phyloP scores from a whole-genome alignment of 805 yeast genomes.

The Candida argentea region DNA sequence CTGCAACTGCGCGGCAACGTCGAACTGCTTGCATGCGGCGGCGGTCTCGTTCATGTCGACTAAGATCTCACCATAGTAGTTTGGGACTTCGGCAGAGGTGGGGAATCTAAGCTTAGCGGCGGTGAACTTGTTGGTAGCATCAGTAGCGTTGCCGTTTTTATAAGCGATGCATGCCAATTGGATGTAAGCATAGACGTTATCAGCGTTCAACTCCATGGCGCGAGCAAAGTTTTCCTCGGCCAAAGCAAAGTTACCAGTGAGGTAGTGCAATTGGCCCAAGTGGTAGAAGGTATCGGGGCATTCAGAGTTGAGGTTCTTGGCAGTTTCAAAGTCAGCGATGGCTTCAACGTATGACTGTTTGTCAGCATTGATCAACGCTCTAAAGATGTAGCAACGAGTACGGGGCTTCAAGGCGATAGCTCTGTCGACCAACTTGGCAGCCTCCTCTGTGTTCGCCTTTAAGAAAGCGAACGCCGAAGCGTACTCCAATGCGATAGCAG shows the following conservation, averaged over 20 bases:
- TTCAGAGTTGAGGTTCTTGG: conserved; percentile 56
- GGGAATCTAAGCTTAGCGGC: conserved; percentile 71
- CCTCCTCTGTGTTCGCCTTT: conserved; percentile 58
- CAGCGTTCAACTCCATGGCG: conserved; percentile 64
- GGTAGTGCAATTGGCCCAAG: conserved; percentile 83
- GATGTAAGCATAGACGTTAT: conserved; percentile 75
- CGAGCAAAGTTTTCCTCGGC: conserved; percentile 70
- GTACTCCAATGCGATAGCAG: conserved; percentile 72
- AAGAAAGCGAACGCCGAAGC: conserved; percentile 76
- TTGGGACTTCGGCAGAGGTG: conserved; percentile 83
- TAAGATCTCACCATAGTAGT: conserved; percentile 90
- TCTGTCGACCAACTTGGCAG: conserved; percentile 52
- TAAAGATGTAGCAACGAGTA: conserved; percentile 71
- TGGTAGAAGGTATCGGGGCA: conserved; percentile 86
- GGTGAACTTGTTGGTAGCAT: conserved; percentile 56
- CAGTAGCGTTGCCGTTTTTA: conserved; percentile 55
- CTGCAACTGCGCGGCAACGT: conserved; percentile 77
- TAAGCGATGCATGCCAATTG: conserved; percentile 90
- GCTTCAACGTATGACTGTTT: conserved; percentile 54
- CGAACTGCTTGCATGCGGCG: conserved; percentile 76
- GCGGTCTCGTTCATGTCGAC: conserved; percentile 67
- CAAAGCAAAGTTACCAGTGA: conserved; percentile 60
- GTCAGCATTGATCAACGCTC: conserved; percentile 80
- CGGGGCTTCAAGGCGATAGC: conserved; percentile 64
- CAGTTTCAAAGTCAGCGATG: conserved; percentile 55